A percentile compares a stretch with the other conserved stretches of the same genome.
Conservation (phyloP, 106 monocot species). For the Dendrobium catenatum region DNA sequence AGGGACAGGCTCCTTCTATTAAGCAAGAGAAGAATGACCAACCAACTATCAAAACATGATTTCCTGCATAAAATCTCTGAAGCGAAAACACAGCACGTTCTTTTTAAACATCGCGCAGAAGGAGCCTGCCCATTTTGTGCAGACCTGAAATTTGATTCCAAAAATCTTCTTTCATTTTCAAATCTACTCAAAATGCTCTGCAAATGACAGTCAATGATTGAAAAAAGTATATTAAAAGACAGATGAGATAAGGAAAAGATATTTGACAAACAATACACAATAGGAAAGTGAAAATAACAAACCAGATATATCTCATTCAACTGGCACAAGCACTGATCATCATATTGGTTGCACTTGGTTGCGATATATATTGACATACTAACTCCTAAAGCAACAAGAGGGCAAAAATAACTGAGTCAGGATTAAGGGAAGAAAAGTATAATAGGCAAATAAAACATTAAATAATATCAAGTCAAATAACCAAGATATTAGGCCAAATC, state of each 20-base stretch:
- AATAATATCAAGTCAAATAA: background rate
- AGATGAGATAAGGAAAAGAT: background rate
- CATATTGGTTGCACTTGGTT: conserved; percentile 23
- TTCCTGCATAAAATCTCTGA: conserved; percentile 23
- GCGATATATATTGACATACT: conserved; percentile 43
- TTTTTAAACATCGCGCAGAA: conserved; percentile 2
- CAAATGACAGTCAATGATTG: conserved; percentile 3
- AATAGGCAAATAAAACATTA: background rate
- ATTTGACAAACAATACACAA: background rate
- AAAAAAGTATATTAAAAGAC: conserved; percentile 6
- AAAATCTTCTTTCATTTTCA: conserved; percentile 39
- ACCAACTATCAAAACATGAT: conserved; percentile 49
- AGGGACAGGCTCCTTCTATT: conserved; percentile 47
- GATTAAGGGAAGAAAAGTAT: background rate
- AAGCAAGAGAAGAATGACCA: conserved; percentile 38
- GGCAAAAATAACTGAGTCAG: background rate
- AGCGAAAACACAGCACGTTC: conserved; percentile 43
- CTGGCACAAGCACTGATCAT: conserved; percentile 22
- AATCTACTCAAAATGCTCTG: conserved; percentile 39
- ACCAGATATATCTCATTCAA: conserved; percentile 71
- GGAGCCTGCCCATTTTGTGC: conserved; percentile 8
- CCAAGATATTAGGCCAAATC: background rate
- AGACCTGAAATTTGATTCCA: conserved; percentile 21
- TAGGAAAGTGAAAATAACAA: background rate
- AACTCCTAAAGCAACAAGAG: conserved; percentile 31